Conservation (phyloP, 805 yeast genomes). For the Spathaspora sp. region DNA sequence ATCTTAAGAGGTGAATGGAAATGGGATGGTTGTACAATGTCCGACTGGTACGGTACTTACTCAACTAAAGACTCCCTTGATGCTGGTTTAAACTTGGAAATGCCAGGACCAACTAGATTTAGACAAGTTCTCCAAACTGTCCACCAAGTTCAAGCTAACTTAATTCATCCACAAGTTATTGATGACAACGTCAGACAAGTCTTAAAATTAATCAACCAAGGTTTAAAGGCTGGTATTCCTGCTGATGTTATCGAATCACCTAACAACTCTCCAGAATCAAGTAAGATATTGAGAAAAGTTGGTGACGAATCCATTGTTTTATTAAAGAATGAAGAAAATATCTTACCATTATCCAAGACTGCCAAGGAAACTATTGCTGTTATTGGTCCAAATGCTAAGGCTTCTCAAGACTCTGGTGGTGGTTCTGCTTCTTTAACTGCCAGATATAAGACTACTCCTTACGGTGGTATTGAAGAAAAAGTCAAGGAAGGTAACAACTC, state of each 20-base stretch:
- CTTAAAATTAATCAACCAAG: slow-evolving; percentile 44
- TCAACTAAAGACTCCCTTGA: slow-evolving; percentile 43
- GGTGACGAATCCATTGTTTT: slow-evolving; percentile 55
- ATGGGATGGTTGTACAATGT: slow-evolving; percentile 54
- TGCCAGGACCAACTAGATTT: slow-evolving; percentile 60
- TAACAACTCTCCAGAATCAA: slow-evolving; percentile 47
- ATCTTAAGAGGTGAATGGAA: slow-evolving; percentile 55
- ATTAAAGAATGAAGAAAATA: slow-evolving; percentile 47
- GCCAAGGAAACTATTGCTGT: slow-evolving; percentile 36
- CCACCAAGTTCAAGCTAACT: slow-evolving; percentile 40
- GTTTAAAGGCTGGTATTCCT: slow-evolving; percentile 38
- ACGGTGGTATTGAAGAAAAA: slow-evolving; percentile 39
- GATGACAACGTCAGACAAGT: slow-evolving; percentile 49
- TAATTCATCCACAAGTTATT: slow-evolving; percentile 36
- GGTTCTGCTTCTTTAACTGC: slow-evolving; percentile 56
- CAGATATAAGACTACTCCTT: slow-evolving; percentile 46
- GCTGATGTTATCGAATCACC: slow-evolving; percentile 28
- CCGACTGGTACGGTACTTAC: slow-evolving; percentile 64
- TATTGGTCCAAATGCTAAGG: slow-evolving; percentile 58
- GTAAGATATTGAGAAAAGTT: slow-evolving; percentile 37
- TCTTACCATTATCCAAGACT: slow-evolving; percentile 42
- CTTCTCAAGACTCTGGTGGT: slow-evolving; percentile 53
- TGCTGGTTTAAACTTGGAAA: slow-evolving; percentile 61
- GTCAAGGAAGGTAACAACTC: slow-evolving; percentile 22
- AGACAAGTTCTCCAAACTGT: slow-evolving; percentile 38